Conservation (phyloP, 2,329 filamentous ascomycete species). For the Paraphoma chrysanthemicola region DNA sequence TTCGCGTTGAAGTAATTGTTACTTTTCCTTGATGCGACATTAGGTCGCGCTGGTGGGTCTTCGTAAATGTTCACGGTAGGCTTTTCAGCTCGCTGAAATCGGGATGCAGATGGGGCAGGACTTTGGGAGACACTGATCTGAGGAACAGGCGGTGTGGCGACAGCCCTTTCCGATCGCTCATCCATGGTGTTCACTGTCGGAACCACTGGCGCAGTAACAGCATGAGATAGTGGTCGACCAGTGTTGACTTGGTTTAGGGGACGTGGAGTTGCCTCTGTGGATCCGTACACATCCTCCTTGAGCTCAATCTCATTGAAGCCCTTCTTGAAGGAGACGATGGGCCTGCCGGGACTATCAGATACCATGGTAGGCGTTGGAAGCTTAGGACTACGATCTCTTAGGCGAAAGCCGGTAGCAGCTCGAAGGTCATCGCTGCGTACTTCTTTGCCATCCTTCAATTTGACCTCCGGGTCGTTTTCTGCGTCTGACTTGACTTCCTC, state of each 20-base stretch:
- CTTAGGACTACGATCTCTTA: slow-evolving; percentile 85
- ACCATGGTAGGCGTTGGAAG: slow-evolving; percentile 89
- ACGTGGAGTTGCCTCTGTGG: slow-evolving; percentile 26
- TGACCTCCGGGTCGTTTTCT: slow-evolving; percentile 47
- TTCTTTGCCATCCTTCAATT: slow-evolving; percentile 79
- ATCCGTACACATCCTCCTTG: slow-evolving; percentile 58
- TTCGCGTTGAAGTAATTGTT: slow-evolving; percentile 32
- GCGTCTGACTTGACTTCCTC: slow-evolving; percentile 33
- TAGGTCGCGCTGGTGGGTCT: slow-evolving; percentile 34
- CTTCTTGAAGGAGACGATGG: slow-evolving; percentile 95
- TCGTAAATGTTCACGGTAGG: slow-evolving; percentile 36
- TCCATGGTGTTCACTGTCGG: slow-evolving; percentile 62
- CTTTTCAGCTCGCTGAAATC: slow-evolving; percentile 23
- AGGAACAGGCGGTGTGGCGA: slow-evolving; percentile 37
- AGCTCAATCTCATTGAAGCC: slow-evolving; percentile 80
- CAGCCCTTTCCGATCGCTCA: slow-evolving; percentile 21
- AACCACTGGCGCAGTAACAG: slow-evolving; percentile 48
- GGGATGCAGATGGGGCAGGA: slow-evolving; percentile 23
- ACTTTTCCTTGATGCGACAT: slow-evolving; percentile 32
- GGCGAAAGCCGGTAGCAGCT: slow-evolving; percentile 85
- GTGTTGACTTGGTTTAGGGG: slow-evolving; percentile 23
- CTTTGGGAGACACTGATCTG: slow-evolving; percentile 38
- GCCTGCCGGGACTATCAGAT: slow-evolving; percentile 86
- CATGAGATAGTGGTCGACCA: slow-evolving; percentile 41
- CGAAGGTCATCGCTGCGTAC: slow-evolving; percentile 87